phyloP scores from a whole-genome alignment of 768 basidiomycete genomes.

The Pulveroboletus sp. region DNA sequence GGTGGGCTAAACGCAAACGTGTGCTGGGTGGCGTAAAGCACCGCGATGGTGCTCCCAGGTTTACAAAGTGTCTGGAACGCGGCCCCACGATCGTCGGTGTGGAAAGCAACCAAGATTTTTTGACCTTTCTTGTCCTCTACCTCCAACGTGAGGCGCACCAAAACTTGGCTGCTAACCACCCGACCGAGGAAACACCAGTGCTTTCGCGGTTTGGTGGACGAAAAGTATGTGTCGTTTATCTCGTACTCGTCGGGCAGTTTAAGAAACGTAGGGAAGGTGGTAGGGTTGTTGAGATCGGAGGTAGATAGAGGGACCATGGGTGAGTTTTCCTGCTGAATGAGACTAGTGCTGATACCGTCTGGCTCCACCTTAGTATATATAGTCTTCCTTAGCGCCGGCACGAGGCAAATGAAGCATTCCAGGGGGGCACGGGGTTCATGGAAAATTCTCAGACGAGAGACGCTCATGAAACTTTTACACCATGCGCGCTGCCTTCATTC shows the following conservation, averaged over 20 bases:
- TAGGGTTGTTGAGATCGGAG: constrained; percentile 26
- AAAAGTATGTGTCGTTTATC: constrained; percentile 15
- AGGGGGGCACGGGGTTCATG: neutral
- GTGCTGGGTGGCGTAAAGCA: constrained; percentile 31
- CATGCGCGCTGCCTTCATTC: constrained; percentile 3
- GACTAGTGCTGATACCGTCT: neutral
- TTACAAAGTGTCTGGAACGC: constrained; percentile 19
- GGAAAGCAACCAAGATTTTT: constrained; percentile 25
- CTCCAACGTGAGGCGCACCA: constrained; percentile 28
- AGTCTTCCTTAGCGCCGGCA: neutral
- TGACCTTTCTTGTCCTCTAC: constrained; percentile 30
- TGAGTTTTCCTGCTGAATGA: constrained; percentile 5
- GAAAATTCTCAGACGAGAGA: neutral
- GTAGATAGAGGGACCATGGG: constrained; percentile 18
- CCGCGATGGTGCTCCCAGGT: constrained; percentile 30
- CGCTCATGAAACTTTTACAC: constrained; percentile 1
- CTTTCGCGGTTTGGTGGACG: constrained; percentile 24
- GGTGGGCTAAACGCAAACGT: constrained; percentile 29
- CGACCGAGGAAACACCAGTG: constrained; percentile 32
- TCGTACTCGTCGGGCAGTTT: constrained; percentile 24
- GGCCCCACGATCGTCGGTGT: constrained; percentile 30
- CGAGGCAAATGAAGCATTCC: neutral
- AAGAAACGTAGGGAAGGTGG: constrained; percentile 23
- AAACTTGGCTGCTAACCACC: constrained; percentile 21
- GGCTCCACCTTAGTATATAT: constrained; percentile 13